Evolutionary conservation across 768 basidiomycete genomes (phyloP), one percentile per base, ranked within the genome.

Genomic region (Hericium rajendrae): DNA sequence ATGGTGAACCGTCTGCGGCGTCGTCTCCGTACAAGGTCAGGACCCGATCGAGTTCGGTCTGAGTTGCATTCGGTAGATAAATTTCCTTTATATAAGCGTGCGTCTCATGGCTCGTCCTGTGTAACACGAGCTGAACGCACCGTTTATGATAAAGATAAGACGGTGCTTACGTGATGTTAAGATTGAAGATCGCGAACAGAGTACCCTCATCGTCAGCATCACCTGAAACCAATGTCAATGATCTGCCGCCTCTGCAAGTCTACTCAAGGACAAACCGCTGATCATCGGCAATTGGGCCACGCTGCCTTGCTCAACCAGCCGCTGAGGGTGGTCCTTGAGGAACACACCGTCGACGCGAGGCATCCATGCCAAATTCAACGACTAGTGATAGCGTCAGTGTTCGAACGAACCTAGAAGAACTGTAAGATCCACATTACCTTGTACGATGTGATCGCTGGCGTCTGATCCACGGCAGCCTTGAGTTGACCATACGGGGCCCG

Each of bases 141-240:
- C 18, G 11, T 40, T 5, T 12, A 22, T 38, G 53, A 16, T 16
- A 8, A 6, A 16, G 16, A 11, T 15, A 43, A n/a, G 51, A 46
- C 0, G 15, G 48, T 22, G 37, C 55, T 15, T 39, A 56, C 55
- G 55, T 56, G 9, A 56, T 6, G 46, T 56, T 56, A 12, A 32
- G 15, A 3, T 6, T n/a, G 13, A 28, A 12, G 26, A 56, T 24
- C 12, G 55, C 37, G 48, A 56, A 56, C 16, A 49, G 4, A 13
- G 61, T 63, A 22, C 62, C 62, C 38, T 63, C 62, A 53, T 63
- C 60, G 20, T 59, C 51, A 38, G 37, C 20, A 32, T 63, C 54
- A 24, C 62, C 62, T 58, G 56, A 16, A 22, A 24, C 9, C 18
- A 26, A 24, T 41, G 8, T 10, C 53, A n/a, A 54, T 54, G 24